These are phyloP conservation scores for Sisymbrium altissimum DNA, from an alignment of 345 rosid species.

Conservation along the genomic window DNA sequence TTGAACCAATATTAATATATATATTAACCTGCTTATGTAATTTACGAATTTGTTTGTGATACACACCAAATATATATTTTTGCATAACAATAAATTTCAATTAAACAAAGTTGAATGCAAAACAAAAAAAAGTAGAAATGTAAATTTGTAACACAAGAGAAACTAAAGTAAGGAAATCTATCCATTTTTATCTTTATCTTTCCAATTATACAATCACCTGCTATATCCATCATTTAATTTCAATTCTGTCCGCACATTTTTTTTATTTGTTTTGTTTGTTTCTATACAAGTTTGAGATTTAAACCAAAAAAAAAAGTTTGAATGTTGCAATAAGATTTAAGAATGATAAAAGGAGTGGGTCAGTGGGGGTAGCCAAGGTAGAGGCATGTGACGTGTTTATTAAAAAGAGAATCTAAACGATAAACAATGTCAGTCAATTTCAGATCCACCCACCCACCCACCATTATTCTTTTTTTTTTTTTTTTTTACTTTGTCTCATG, in stretches of 20 bases:
- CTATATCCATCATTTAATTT: too few relatives aligned
- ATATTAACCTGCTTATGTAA: too few relatives aligned
- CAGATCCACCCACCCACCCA: background rate
- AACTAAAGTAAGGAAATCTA: background rate
- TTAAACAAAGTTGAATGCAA: background rate
- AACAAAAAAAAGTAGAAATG: background rate
- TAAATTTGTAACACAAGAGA: background rate
- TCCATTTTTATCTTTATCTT: background rate
- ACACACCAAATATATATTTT: background rate
- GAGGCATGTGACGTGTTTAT: conserved; percentile 12
- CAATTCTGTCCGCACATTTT: background rate
- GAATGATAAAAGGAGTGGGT: background rate
- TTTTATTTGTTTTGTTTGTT: background rate
- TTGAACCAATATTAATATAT: too few relatives aligned
- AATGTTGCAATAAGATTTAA: background rate
- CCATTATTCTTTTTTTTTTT: background rate
- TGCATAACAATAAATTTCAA: background rate
- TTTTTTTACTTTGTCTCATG: background rate
- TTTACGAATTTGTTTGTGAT: background rate
- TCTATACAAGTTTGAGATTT: background rate
- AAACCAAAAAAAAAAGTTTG: background rate
- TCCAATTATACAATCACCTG: background rate
- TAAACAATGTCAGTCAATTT: background rate
- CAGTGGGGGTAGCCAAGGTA: background rate
- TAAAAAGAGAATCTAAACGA: background rate